Base-by-base conservation (phyloP, 2,329 filamentous ascomycete genomes). In the Magnaporthales sp. region DNA sequence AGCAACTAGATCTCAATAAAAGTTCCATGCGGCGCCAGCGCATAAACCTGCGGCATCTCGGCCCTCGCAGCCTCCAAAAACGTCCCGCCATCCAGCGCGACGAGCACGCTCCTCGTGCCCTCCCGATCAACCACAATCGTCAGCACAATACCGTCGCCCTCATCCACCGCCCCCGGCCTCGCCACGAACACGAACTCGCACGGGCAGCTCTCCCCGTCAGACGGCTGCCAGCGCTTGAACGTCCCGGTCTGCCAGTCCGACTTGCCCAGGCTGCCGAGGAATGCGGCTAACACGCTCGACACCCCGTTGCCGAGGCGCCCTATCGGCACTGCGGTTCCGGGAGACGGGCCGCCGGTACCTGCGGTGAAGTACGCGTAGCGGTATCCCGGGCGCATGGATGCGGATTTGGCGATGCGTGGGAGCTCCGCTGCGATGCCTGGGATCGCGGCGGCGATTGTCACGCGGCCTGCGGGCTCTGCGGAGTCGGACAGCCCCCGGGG, bases 191-290 rank as follows among this genome's bases (percentile, higher is more conserved):
- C 51, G 13, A 69, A 67, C 62, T 71, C 70, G 60, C 68, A 70
- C 1, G 76, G 75, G 30, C 74, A 77, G 11, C 66, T 70, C 64
- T 73, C 72, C 8, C 73, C 70, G 19, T 68, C 64, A 3, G 60
- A 38, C 1, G 69, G 69, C 58, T 68, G 66, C 69, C 70, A 70
- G 19, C 65, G 27, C 32, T 67, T 64, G 62, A 69, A 68, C 1
- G 65, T 68, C 10, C 69, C 68, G 26, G 69, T 70, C 66, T 66
- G 27, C 70, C 68, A 70, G 67, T 70, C 68, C 19, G 68, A 68
- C 63, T 71, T 71, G 64, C 63, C 67, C 30, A 71, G 63, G 31
- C 66, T 68, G 15, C 67, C 65, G 58, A 69, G 68, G 65, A 71
- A 68, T 5, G 68, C 69, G 26, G 61, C 56, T 27, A 22, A 24